Conservation (phyloP, 495 filamentous ascomycete species). For the Tuber borchii region DNA sequence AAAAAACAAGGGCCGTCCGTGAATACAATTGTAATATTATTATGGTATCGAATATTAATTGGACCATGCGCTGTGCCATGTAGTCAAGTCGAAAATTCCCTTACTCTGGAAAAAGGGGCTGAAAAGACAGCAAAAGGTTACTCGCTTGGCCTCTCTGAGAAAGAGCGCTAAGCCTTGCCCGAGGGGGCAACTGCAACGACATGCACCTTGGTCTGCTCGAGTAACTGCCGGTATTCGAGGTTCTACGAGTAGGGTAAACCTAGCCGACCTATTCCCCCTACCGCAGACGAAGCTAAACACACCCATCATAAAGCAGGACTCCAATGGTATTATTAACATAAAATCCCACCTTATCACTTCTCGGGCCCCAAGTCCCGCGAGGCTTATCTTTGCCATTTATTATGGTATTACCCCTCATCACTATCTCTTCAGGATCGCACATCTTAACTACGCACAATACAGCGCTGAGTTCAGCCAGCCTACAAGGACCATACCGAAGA, state of each 20-base stretch:
- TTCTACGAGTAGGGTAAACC: background rate
- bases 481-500: background rate
- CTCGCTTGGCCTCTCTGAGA: background rate
- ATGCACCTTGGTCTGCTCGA: background rate
- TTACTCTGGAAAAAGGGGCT: background rate
- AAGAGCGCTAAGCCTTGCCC: background rate
- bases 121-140: background rate
- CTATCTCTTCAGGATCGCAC: background rate
- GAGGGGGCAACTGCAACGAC: background rate
- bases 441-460: background rate
- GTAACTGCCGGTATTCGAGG: background rate
- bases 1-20: background rate
- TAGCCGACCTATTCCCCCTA: background rate
- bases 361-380: background rate
- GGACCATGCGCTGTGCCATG: background rate
- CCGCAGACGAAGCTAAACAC: background rate
- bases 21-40: background rate
- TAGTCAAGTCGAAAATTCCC: background rate
- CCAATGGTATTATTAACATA: background rate
- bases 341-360: background rate
- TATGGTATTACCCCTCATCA: background rate
- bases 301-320: background rate
- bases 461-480: too few relatives aligned
- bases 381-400: background rate
- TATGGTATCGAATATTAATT: background rate